Evolutionary conservation across 202 grass and related monocot species (phyloP), one percentile per base, ranked within the genome.

Genomic region (Elaeis oleifera): DNA sequence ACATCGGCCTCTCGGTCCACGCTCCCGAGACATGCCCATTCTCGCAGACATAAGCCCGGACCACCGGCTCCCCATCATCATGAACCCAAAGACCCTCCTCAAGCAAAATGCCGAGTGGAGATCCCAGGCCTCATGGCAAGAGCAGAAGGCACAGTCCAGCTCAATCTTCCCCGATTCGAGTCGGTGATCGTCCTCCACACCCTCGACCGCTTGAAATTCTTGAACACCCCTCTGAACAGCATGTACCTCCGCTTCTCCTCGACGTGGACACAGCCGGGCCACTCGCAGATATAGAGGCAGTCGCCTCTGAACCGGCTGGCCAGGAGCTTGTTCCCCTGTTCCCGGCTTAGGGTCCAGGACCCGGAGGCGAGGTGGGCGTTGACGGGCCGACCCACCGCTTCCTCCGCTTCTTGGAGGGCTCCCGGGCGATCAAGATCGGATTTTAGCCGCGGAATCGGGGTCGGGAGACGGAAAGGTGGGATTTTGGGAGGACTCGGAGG

Each of bases 171-270:
- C 53, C 74, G 81, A 13, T 81, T 89, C 18, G 74, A 81, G 67
- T 91, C 92, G 25, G 69, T 55, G 18, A 97, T 89, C 22, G 88
- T 81, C 54, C 79, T 72, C 22, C 92, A 86, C 51, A 97, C 88
- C 74, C 71, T 83, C 1, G 92, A 97, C 3, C 63, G 77, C 49
- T 79, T 79, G 77, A 97, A 97, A 70, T 97, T 59, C 56, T 70
- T 78, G 60, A 97, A 97, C 51, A 91, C 82, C 28, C 92, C 92
- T 64, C 92, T 79, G 71, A 97, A 97, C 19, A 97, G 73, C 92
- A 97, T 97, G 74, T 97, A 97, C 58, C 83, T 91, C 32, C 92
- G 92, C 11, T 86, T 89, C 74, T 89, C 76, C 79, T 91, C 92
- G 0, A 72, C 59, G 71, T 97, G 92, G 66, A 89, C 77, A 62